Percentiles rank a stretch among this genome's conserved stretches.
phyloP scores from a whole-genome alignment of 805 yeast genomes.

The Metschnikowia chrysomelidarum region DNA sequence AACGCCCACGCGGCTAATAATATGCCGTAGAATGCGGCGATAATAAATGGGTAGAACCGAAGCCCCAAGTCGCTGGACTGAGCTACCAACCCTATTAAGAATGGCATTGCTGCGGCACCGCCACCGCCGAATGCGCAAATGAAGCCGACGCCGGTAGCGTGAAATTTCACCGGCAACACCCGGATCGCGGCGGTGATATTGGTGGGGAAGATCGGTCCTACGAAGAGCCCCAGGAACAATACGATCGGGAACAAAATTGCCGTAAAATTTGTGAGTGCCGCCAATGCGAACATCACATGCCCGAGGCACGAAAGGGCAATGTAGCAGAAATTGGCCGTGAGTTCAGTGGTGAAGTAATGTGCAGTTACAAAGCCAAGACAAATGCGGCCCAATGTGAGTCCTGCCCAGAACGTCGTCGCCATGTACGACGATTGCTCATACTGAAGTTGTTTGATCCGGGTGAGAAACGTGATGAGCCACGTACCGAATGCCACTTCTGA shows the following conservation, averaged over 20 bases:
- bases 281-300: constrained; percentile 25
- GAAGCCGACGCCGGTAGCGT: constrained; percentile 68
- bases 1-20: constrained; percentile 28
- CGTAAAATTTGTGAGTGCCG: constrained; percentile 29
- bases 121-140: constrained; percentile 79
- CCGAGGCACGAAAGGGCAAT: constrained; percentile 32
- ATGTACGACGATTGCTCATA: constrained; percentile 44
- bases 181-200: constrained; percentile 63
- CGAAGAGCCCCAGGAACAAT: constrained; percentile 44
- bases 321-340: constrained; percentile 43
- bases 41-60: constrained; percentile 30
- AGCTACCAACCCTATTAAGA: constrained; percentile 52
- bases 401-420: constrained; percentile 52
- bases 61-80: constrained; percentile 34
- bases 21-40: constrained; percentile 24
- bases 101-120: constrained; percentile 78
- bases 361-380: constrained; percentile 54
- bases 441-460: constrained; percentile 36
- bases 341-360: constrained; percentile 45
- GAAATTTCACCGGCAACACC: constrained; percentile 56
- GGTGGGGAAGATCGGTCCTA: constrained; percentile 64
- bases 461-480: constrained; percentile 50
- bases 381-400: constrained; percentile 49
- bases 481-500: constrained; percentile 53
- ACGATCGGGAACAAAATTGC: constrained; percentile 33